Base-by-base conservation (phyloP, 1,284 basidiomycete species). In the Vanrija humicola region DNA sequence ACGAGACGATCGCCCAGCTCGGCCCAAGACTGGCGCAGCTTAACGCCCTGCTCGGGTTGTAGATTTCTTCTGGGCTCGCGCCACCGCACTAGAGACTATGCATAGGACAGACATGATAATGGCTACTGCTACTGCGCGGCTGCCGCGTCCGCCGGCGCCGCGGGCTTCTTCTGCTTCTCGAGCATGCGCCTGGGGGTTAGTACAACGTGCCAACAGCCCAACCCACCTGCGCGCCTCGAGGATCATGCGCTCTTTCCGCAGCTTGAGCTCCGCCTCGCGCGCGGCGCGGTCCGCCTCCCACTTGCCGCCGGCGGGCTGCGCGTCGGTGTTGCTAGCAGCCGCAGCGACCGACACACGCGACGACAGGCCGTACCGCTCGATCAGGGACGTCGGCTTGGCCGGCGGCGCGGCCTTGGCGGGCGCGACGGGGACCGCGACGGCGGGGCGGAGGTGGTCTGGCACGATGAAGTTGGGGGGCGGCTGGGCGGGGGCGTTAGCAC, bases 21-120 rank as follows among this genome's bases (percentile, higher is more conserved):
- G 88, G 85, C 56, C 79, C 79, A 62, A 78, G 88, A 55, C 68
- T 90, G 64, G 67, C 55, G 54, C 77, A 80, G 64, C 77, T 81
- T 48, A 79, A 79, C 54, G 60, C 66, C 55, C 49, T 74, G 38
- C 62, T 71, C 64, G 67, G 64, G 0, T 50, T 64, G 26, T 49
- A 28, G 5, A 46, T 28, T 28, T 26, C 5, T 10, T 28, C 6
- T 28, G 28, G 7, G 10, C 28, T 28, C 6, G 7, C 28, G 6
- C 28, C 6, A 8, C 28, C 3, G 21, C 28, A 34, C 19, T 38
- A 39, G 38, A 21, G 38, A 26, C 38, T 46, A 52, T 43, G 50
- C 43, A 46, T 52, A 34, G 34, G 34, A 34, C 34, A 34, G 34
- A 34, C 34, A 34, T 28, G 39, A 42, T 39, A 46, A 48, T 58